Evolutionary conservation across 2,329 filamentous ascomycete species (phyloP), one percentile per base, ranked within the genome.

Genomic region (Ambrosiella cleistominuta): DNA sequence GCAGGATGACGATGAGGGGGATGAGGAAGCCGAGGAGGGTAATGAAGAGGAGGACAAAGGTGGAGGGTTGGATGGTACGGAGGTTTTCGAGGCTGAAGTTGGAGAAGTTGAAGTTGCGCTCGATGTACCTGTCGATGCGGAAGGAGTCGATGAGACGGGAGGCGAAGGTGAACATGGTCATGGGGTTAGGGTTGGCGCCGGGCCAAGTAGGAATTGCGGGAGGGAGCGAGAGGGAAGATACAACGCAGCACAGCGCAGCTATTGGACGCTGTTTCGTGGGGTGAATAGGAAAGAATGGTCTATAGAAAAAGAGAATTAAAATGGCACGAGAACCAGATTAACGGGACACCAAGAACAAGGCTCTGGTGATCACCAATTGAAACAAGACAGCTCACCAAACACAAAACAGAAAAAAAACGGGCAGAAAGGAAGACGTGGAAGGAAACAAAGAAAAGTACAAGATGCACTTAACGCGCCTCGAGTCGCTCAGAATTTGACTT

Each of bases 1-100:
- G 78, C 61, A 80, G 75, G 59, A 79, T 69, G 61, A 78, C 68
- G 59, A 80, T 69, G 59, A 80, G 67, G 38, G 78, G 78, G 53
- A 79, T 63, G 61, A 77, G 62, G 65, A 81, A 80, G 62, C 74
- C 75, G 58, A 71, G 57, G 54, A 77, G 62, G 7, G 75, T 78
- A 57, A 70, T 61, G 56, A 70, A 56, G 52, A 77, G 66, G 50
- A 77, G 67, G 54, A 72, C 64, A 56, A 72, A 64, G 55, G 69
- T 65, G 44, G 65, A 60, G 39, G 62, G 59, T 58, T 70, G 66
- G 57, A 71, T 60, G 54, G 63, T 61, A 15, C 60, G 62, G 19
- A 66, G 60, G 53, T 62, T 61, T 11, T 64, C 63, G 8, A 50
- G 37, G n/a, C 51, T 57, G 37, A 55, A 56, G 37, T 38, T 45